Evolutionary conservation across 2,329 filamentous ascomycete species (phyloP), one percentile per base, ranked within the genome.

Genomic region (Aspergillus sp.): DNA sequence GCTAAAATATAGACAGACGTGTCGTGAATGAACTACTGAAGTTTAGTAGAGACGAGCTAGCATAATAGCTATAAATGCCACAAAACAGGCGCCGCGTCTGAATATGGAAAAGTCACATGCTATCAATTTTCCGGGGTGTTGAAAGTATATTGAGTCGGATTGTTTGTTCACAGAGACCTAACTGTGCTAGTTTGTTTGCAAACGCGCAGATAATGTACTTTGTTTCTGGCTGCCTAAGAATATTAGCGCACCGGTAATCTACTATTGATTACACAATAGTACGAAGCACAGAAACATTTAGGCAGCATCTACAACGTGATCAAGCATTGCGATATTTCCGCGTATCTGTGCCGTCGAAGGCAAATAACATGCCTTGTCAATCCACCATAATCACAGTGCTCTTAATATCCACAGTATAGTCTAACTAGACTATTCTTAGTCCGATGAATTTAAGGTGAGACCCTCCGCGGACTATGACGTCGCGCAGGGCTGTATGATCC

Each of bases 381-480:
- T 42, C n/a, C 17, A 17, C 19, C 19, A 44, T 23, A 6, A 10
- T 21, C 19, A 42, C n/a, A 19, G 41, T 23, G 4, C 19, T 13
- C 10, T 23, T 23, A 15, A 44, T 5, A 44, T 23, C 41, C 41
- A 21, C 21, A 44, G 10, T 23, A 44, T 23, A 44, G 10, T 21
- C 41, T 19, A 13, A 44, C 41, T 10, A 44, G 19, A 21, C 41
- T 44, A 32, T 27, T 30, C 47, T 21, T 21, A 44, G 41, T 44
- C 19, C 10, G 27, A 50, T 30, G 47, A n/a, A 30, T 30, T 25
- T 30, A 49, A 27, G 6, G 25, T 49, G 47, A 27, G 47, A 49
- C 47, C 47, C 25, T 50, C 47, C 23, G 47, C 47, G 8, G 13
- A 30, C 47, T 50, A 50, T 50, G 47, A 50, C 47, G 47, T 50